Base-by-base conservation (phyloP, 2,329 filamentous ascomycete species). In the Colletotrichum karsti region DNA sequence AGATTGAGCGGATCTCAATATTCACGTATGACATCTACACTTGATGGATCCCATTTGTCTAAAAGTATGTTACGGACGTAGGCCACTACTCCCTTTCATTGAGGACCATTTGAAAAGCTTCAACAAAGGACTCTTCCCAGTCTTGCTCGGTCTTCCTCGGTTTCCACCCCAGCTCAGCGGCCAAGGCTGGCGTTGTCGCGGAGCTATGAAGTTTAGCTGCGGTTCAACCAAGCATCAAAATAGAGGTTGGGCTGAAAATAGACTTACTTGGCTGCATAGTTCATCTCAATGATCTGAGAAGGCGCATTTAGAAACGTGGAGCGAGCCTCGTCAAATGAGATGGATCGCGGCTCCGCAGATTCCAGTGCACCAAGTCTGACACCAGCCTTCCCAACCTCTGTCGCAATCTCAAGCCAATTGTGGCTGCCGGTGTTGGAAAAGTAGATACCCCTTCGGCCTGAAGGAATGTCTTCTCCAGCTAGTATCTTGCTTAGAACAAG, bases 361-460 rank as follows among this genome's bases (percentile, higher is more conserved):
- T 76, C 75, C 39, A 84, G 66, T 9, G 67, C 68, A 1, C 79
- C 79, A 3, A 77, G 69, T 24, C 72, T 72, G 10, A 73, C 68
- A 2, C 76, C 77, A 3, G 75, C 77, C 2, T 77, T 73, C 0
- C 77, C 81, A 5, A 84, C 74, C 2, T 72, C 69, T 37, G 79
- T 70, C 1, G 79, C 76, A 4, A 84, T 66, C 6, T 80, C 77
- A 10, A 69, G 72, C 82, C 83, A 86, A 1, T 74, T 75, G 68
- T 82, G 77, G 4, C 72, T 73, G 0, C 81, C 82, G 1, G 78
- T 81, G 8, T 77, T 78, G 13, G 75, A 76, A 70, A 86, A 87
- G 63, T 81, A 80, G 53, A 82, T 81, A 0, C 78, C 82, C 57
- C 75, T 72, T 66, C 78, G 79, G 0, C 80, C 81, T 3, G 53